Percentiles rank a stretch among this genome's conserved stretches.
Conservation (phyloP, 495 filamentous ascomycete genomes). For the Pseudoneurospora amorphoporcata region DNA sequence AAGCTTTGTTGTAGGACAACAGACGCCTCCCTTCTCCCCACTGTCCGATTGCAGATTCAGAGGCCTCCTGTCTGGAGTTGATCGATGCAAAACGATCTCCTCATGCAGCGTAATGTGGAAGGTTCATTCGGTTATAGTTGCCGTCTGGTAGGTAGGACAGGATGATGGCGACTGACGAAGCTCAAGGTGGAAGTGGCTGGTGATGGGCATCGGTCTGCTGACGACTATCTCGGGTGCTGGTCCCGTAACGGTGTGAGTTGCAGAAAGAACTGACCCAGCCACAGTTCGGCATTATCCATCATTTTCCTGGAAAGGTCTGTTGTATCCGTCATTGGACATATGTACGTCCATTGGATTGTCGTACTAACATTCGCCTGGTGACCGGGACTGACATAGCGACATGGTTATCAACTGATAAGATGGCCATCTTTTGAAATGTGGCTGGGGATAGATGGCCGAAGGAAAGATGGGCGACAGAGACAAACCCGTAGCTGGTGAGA, state of each 20-base stretch:
- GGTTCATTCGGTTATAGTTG: neutral
- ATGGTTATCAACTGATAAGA: neutral
- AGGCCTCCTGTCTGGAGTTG: neutral
- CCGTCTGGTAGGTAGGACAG: neutral
- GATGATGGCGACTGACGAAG: neutral
- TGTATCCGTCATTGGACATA: neutral
- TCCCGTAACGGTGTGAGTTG: neutral
- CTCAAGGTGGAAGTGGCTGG: neutral
- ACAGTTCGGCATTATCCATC: neutral
- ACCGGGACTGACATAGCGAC: neutral
- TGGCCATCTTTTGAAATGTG: neutral
- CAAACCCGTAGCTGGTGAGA: neutral
- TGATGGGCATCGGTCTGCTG: neutral
- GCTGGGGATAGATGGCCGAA: neutral
- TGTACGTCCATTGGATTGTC: neutral
- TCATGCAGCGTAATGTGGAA: neutral
- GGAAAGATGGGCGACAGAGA: neutral
- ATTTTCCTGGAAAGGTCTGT: neutral
- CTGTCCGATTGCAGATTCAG: neutral
- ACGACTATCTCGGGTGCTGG: neutral
- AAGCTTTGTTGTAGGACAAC: neutral
- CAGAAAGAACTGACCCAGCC: neutral
- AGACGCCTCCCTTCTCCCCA: neutral
- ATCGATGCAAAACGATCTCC: neutral
- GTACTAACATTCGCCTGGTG: neutral